phyloP scores from a whole-genome alignment of 768 basidiomycete species.

The Panaeolus papilionaceus region DNA sequence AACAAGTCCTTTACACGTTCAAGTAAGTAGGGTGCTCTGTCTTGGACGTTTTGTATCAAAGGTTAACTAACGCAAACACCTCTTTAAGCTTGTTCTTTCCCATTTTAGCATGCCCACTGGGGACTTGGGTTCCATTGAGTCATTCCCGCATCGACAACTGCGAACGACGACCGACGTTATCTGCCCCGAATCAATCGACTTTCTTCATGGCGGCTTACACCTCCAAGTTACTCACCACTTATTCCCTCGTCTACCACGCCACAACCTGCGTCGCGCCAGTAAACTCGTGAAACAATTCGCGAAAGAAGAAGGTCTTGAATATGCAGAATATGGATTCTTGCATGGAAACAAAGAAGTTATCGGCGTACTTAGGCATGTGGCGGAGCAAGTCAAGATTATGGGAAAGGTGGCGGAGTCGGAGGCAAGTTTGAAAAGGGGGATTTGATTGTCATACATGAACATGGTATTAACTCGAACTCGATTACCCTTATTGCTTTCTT shows the following conservation, averaged over 20 bases:
- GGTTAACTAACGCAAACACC: constrained; percentile 7
- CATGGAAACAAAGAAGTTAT: constrained; percentile 86
- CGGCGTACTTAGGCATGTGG: constrained; percentile 80
- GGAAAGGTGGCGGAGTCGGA: constrained; percentile 82
- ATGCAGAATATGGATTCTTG: constrained; percentile 88
- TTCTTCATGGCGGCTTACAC: constrained; percentile 98
- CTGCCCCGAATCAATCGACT: constrained; percentile 82
- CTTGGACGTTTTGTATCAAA: constrained; percentile 5
- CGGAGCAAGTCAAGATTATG: constrained; percentile 85
- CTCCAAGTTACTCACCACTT: constrained; percentile 97
- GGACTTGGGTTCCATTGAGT: constrained; percentile 90
- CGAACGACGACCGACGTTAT: constrained; percentile 98
- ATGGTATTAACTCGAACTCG: too few species aligned
- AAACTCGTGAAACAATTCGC: constrained; percentile 88
- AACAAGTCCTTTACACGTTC: constrained; percentile 92
- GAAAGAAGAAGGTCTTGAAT: constrained; percentile 81
- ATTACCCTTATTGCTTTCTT: too few species aligned
- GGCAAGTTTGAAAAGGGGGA: constrained; percentile 47
- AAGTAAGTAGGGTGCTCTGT: constrained; percentile 48
- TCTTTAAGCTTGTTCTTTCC: constrained; percentile 85
- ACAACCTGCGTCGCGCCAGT: constrained; percentile 88
- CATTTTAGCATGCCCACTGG: constrained; percentile 96
- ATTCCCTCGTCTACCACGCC: constrained; percentile 95
- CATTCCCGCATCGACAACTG: constrained; percentile 92
- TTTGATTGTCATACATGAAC: too few species aligned